These are phyloP conservation scores for Kwoniella newhampshirensis DNA, from an alignment of 768 basidiomycete species.

Conservation along the genomic window DNA sequence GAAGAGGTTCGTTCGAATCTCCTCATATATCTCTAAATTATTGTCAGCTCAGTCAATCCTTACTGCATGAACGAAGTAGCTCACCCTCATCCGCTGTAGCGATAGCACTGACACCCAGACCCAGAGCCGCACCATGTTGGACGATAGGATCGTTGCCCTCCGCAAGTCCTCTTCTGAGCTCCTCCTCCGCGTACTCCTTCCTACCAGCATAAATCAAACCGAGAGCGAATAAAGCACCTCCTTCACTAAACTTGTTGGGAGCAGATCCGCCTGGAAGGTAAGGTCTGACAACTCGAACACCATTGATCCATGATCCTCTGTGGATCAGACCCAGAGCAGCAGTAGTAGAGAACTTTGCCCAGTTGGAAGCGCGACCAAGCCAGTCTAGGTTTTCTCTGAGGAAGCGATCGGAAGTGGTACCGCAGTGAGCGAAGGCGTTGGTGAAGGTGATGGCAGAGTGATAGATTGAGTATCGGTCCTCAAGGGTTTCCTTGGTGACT, in stretches of 20 bases:
- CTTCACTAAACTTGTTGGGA: slow-evolving; percentile 87
- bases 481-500: slow-evolving; percentile 64
- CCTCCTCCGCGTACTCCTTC: slow-evolving; percentile 68
- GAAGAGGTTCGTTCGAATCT: slow-evolving; percentile 83
- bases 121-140: slow-evolving; percentile 94
- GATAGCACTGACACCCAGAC: slow-evolving; percentile 94
- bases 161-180: slow-evolving; percentile 64
- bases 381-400: slow-evolving; percentile 95
- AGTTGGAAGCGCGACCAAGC: slow-evolving; percentile 91
- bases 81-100: slow-evolving; percentile 73
- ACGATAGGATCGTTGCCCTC: slow-evolving; percentile 74
- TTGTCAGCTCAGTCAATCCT: slow-evolving; percentile 7
- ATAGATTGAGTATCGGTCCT: slow-evolving; percentile 87
- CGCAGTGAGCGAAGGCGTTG: slow-evolving; percentile 98
- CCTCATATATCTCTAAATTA: slow-evolving; percentile 75
- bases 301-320: slow-evolving; percentile 92
- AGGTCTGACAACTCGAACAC: slow-evolving; percentile 85
- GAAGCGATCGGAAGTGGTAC: slow-evolving; percentile 91
- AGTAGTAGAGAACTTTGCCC: slow-evolving; percentile 98
- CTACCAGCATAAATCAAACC: slow-evolving; percentile 89
- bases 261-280: slow-evolving; percentile 73
- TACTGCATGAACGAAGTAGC: slow-evolving; percentile 16
- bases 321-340: slow-evolving; percentile 96
- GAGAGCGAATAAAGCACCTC: slow-evolving; percentile 91
- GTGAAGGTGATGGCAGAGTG: slow-evolving; percentile 94